Evolutionary conservation across 257 asterid genomes (phyloP).

Genomic region (Lycium ferocissimum): DNA sequence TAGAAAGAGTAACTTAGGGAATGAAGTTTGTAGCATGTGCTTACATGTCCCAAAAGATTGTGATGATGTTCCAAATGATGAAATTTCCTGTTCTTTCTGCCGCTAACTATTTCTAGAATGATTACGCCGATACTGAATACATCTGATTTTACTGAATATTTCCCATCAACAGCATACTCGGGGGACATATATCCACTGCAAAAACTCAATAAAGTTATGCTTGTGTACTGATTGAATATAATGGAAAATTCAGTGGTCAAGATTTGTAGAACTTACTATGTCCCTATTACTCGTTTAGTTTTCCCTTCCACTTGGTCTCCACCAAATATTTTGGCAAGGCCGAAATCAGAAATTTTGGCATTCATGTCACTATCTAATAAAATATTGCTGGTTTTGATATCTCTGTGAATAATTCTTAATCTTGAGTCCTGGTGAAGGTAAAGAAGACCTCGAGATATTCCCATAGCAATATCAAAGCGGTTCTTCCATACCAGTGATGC

Average conservation of each 20-base stretch:
- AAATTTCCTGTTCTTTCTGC: constrained; percentile 33
- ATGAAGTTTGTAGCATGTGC: too few relatives aligned
- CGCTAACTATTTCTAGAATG: constrained; percentile 30
- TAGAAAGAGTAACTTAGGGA: too few relatives aligned
- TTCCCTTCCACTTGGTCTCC: constrained; percentile 19
- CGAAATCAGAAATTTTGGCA: constrained; percentile 34
- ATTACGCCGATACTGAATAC: constrained; percentile 23
- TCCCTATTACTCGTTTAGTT: constrained; percentile 25
- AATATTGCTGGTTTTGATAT: constrained; percentile 32
- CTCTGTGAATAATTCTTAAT: constrained; percentile 31
- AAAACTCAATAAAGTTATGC: not conserved
- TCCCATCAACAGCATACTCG: constrained; percentile 20
- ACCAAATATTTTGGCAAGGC: constrained; percentile 31
- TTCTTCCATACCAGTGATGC: constrained; percentile 16
- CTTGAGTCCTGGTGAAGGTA: constrained; percentile 35
- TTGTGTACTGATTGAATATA: not conserved
- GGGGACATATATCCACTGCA: constrained; percentile 35
- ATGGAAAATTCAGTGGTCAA: not conserved
- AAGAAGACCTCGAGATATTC: constrained; percentile 29
- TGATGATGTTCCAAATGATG: not conserved
- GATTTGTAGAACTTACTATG: constrained; percentile 25
- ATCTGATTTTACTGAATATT: constrained; percentile 31
- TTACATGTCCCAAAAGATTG: too few relatives aligned
- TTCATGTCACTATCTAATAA: constrained; percentile 31
- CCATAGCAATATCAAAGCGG: constrained; percentile 29